Evolutionary conservation across 192 early-diverging fungal genomes (phyloP).

Genomic region (Martensiomyces pterosporus): DNA sequence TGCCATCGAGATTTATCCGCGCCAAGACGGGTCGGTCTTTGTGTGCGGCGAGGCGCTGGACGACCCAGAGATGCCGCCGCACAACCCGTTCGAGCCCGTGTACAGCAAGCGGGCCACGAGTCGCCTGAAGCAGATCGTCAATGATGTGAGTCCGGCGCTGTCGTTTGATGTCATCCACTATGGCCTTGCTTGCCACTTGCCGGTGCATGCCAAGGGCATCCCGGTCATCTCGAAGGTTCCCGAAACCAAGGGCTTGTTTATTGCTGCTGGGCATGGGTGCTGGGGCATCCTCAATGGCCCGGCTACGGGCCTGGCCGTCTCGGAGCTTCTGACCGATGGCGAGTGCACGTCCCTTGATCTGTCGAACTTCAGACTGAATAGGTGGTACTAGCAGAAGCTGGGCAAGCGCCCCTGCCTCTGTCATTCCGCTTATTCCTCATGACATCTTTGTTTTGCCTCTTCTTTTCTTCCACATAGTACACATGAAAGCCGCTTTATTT

Average conservation of each 20-base stretch:
- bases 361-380: slow-evolving; percentile 36
- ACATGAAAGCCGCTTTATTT: too few relatives aligned
- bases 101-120: slow-evolving; percentile 43
- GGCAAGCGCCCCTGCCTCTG: too few relatives aligned
- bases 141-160: slow-evolving; percentile 33
- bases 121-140: slow-evolving; percentile 47
- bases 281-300: slow-evolving; percentile 51
- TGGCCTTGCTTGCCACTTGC: slow-evolving; percentile 42
- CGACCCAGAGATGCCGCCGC: slow-evolving; percentile 46
- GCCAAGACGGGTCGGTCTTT: slow-evolving; percentile 48
- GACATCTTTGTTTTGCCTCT: background rate
- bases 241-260: slow-evolving; percentile 30
- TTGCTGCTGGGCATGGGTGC: slow-evolving; percentile 48
- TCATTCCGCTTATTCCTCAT: slow-evolving; percentile 1
- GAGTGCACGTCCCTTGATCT: slow-evolving; percentile 29
- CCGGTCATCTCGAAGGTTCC: slow-evolving; percentile 46
- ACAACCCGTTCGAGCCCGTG: slow-evolving; percentile 47
- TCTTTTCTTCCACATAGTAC: background rate
- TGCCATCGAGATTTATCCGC: slow-evolving; percentile 48
- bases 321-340: slow-evolving; percentile 40
- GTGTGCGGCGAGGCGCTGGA: slow-evolving; percentile 50
- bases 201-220: slow-evolving; percentile 43
- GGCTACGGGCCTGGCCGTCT: slow-evolving; percentile 40
- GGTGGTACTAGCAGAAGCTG: slow-evolving; percentile 39
- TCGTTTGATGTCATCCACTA: slow-evolving; percentile 41